Evolutionary conservation across 2,329 filamentous ascomycete genomes (phyloP), one percentile per base, ranked within the genome.

Genomic region (Fusarium phyllophilum): DNA sequence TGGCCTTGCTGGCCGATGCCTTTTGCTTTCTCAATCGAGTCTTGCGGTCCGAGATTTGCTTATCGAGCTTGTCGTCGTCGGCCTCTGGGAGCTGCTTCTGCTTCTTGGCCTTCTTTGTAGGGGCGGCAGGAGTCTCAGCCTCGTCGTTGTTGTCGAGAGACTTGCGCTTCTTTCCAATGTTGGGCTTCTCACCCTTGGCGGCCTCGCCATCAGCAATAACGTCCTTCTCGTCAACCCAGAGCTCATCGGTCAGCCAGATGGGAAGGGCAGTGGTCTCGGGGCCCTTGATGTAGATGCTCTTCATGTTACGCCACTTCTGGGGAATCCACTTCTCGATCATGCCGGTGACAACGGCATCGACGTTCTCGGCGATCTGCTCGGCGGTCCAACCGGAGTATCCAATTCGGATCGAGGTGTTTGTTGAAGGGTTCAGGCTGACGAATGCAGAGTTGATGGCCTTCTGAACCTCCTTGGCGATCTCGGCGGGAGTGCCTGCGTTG

Each of bases 221-320:
- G 71, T 94, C 91, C 70, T 90, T 88, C 68, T 92, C 89, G 74
- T 96, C 93, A 22, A 92, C 83, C 95, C 96, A 99, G 73, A 99
- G 87, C 87, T 98, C 95, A 76, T 95, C 92, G 9, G 96, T 93
- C 80, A 97, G 85, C 94, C 95, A 99, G 80, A 99, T 91, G n/a
- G 96, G 96, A 79, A 99, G 87, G 14, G 96, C 93, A 70, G 92
- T 92, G 9, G 96, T 97, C 79, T 94, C 91, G 34, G 94, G 92
- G 7, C 94, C 94, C 88, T 98, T 99, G 86, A 99, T 88, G 83
- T 97, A 95, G 70, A 99, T 85, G 72, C 90, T 90, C 82, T 92
- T 92, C 73, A 98, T 89, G 81, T 96, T 96, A 79, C 90, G 90
- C 95, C 95, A 98, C 79, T 95, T 92, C 81, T 96, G 92, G 24